A percentile compares a stretch with the other conserved stretches of the same genome.
These are phyloP conservation scores for Populus simonii DNA, from an alignment of 345 rosid genomes.

Conservation along the genomic window DNA sequence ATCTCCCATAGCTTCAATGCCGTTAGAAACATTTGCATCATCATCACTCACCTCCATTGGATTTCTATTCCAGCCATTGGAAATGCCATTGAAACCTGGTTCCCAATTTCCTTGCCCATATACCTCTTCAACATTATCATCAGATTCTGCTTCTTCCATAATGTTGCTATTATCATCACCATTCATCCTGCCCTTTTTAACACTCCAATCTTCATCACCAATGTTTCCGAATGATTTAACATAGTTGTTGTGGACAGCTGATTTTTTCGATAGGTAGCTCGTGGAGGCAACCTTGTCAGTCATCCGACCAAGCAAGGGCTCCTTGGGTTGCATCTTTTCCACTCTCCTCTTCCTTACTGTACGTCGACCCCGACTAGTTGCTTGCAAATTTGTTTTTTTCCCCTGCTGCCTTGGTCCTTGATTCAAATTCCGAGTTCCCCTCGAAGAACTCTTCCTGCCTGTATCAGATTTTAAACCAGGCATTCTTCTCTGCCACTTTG, in stretches of 20 bases:
- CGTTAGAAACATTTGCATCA: slow-evolving; percentile 48
- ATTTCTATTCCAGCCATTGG: slow-evolving; percentile 52
- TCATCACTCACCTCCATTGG: slow-evolving; percentile 53
- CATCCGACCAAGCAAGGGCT: slow-evolving; percentile 18
- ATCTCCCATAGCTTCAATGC: slow-evolving; percentile 29
- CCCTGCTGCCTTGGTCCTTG: slow-evolving; percentile 43
- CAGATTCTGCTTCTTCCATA: slow-evolving; percentile 58
- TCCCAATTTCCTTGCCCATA: slow-evolving; percentile 63
- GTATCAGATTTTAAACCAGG: slow-evolving; percentile 37
- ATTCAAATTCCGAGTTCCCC: slow-evolving; percentile 38
- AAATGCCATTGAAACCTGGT: slow-evolving; percentile 22
- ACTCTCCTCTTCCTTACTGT: slow-evolving; percentile 79
- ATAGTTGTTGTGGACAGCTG: not conserved
- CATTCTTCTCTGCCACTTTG: slow-evolving; percentile 47
- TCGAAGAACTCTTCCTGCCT: slow-evolving; percentile 37
- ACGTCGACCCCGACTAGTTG: slow-evolving; percentile 67
- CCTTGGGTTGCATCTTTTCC: slow-evolving; percentile 42
- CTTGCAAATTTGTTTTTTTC: slow-evolving; percentile 39
- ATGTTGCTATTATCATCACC: slow-evolving; percentile 58
- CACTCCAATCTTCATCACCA: slow-evolving; percentile 43
- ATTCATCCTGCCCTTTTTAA: slow-evolving; percentile 32
- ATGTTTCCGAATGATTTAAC: slow-evolving; percentile 16
- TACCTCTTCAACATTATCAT: slow-evolving; percentile 52
- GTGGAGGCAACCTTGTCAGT: slow-evolving; percentile 20
- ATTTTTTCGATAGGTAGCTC: not conserved